Base-by-base conservation (phyloP, 495 filamentous ascomycete species). In the Daldinia childiae region DNA sequence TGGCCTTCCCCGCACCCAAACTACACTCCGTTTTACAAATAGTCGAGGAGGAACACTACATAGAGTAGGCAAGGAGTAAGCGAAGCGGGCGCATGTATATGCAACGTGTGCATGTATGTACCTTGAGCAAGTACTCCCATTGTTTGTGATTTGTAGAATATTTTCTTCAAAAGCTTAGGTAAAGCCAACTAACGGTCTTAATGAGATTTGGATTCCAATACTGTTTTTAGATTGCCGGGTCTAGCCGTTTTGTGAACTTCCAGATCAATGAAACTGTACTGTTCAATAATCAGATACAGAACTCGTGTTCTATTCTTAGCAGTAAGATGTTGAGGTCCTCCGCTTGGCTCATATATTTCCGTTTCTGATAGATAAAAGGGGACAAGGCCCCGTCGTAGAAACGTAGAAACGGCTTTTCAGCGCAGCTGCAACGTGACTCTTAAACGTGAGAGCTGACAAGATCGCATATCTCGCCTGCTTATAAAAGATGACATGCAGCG, bases 351-450 rank as follows among this genome's bases (percentile, higher is more conserved):
- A 17, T 57, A 30, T 54, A 54, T 15, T 54, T 15, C 27, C 26
- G 50, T 52, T 62, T 57, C 32, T 50, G 19, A 26, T 24, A 36
- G 21, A 62, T 58, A 39, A 63, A 66, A 63, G 36, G 45, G 19
- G 59, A 21, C n/a, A 36, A 34, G 26, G 34, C 43, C 29, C 59
- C 55, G 45, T 41, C 65, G 39, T 62, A 68, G 54, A 72, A 38
- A 21, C 59, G 50, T 62, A 68, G 54, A 68, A 38, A 6, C 55
- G 51, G 34, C 32, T 65, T 73, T 45, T 52, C 45, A 62, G 71
- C 62, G 30, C 65, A 50, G 61, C 71, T 73, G 71, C 62, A 58
- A 66, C 69, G 71, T 41, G 38, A 73, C 71, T 64, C 61, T 58
- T 59, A 17, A 66, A 69, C 66, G 62, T 63, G 66, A 60, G 27